Conservation (phyloP, 1,284 basidiomycete genomes). For the Heterobasidion annosum region DNA sequence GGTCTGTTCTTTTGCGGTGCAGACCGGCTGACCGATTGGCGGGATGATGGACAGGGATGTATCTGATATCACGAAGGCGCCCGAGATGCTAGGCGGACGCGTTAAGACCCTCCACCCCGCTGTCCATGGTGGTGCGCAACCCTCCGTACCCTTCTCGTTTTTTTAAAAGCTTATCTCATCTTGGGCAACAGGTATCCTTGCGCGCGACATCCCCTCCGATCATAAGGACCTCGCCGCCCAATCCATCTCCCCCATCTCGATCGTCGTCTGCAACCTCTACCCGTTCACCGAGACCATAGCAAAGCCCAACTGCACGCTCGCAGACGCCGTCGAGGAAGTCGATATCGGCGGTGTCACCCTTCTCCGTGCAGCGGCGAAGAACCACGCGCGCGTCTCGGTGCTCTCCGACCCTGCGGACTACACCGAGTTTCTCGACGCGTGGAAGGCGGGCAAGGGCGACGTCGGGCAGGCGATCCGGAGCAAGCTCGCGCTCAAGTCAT, state of each 20-base stretch:
- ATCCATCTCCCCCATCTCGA: conserved; percentile 81
- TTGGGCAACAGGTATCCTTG: conserved; percentile 66
- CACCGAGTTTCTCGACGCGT: conserved; percentile 70
- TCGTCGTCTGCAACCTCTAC: conserved; percentile 99
- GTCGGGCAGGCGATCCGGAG: conserved; percentile 67
- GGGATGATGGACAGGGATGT: conserved; percentile 66
- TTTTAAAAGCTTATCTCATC: not conserved
- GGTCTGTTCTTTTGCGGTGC: not conserved
- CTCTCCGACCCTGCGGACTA: conserved; percentile 96
- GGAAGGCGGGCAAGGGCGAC: conserved; percentile 58
- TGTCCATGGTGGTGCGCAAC: conserved; percentile 84
- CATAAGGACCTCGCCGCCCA: conserved; percentile 76
- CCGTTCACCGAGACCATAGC: conserved; percentile 92
- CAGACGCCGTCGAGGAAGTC: conserved; percentile 94
- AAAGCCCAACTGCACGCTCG: conserved; percentile 83
- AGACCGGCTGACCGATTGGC: not conserved
- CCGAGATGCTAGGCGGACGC: conserved; percentile 98
- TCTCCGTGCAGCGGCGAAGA: conserved; percentile 96
- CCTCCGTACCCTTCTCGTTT: not conserved
- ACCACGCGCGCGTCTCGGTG: conserved; percentile 90
- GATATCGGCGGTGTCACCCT: conserved; percentile 99
- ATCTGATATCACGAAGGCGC: conserved; percentile 95
- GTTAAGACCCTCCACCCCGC: conserved; percentile 99
- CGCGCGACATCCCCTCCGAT: conserved; percentile 82
- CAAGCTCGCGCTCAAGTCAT: conserved; percentile 92